These are phyloP conservation scores for Plectosphaerella cucumerina DNA, from an alignment of 2,329 filamentous ascomycete species.

Conservation along the genomic window DNA sequence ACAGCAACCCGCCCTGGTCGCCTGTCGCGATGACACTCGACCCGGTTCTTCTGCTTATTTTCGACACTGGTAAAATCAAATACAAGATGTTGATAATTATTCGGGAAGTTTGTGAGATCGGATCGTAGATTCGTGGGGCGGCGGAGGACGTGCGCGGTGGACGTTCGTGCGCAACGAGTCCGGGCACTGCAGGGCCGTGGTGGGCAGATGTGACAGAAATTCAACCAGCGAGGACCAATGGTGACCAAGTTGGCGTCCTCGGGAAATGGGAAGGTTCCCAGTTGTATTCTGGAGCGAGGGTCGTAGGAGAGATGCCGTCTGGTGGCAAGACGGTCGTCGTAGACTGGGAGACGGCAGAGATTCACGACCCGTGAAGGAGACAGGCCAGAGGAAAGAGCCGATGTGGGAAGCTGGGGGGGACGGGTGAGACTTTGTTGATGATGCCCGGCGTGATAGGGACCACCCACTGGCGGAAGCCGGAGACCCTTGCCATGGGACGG, in stretches of 20 bases:
- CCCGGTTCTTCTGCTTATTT: no score
- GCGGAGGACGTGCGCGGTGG: neutral
- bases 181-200: conserved; percentile 1
- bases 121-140: neutral
- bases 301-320: no score
- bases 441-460: neutral
- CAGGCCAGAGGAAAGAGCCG: neutral
- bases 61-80: no score
- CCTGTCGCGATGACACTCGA: no score
- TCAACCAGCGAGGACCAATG: neutral
- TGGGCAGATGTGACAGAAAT: conserved; percentile 1
- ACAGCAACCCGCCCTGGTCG: no score
- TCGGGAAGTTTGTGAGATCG: neutral
- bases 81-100: neutral
- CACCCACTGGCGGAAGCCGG: neutral
- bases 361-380: neutral
- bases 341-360: no score
- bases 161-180: conserved; percentile 2
- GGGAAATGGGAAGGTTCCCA: no score
- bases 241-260: no score
- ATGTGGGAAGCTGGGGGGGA: neutral
- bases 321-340: no score
- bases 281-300: no score
- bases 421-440: conserved; percentile 1
- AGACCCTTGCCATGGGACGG: neutral